Evolutionary conservation across 768 basidiomycete genomes (phyloP), one percentile per base, ranked within the genome.

Genomic region (Hypholoma fasciculare): DNA sequence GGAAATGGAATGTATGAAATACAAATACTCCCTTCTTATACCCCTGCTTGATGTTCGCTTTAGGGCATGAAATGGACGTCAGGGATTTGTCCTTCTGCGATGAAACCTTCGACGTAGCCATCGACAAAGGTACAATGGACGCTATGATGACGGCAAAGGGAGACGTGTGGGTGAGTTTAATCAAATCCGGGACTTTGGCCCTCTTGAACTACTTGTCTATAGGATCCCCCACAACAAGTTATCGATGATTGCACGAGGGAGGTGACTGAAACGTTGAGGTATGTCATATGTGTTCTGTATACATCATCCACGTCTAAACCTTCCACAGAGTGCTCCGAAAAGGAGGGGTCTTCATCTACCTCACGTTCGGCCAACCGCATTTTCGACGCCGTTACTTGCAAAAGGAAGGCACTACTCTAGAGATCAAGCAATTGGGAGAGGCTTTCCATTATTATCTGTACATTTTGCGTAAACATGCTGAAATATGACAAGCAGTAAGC

Each of bases 61-160:
- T 52, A 93, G 91, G 92, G 92, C 77, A 82, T 55, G 89, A 89
- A 71, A 94, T 92, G 88, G 93, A 95, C 61, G 84, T 94, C 40
- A 82, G 93, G 11, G 69, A 82, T 13, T 73, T 95, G 27, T 70
- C 75, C 11, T 90, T 94, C 54, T 80, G 82, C 3, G 71, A 80
- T 48, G 74, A 73, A 3, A 77, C 79, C 0, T 91, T 95, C 61
- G 91, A 95, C 65, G 76, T 95, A 49, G 91, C 84, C 0, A 87
- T 95, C 50, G 93, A 95, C 72, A 95, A 95, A 82, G 91, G 78
- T 14, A 93, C 92, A 1, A 92, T 94, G 90, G 92, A 94, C 68
- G 90, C 91, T 2, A 89, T 94, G 88, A 86, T 94, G 86, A 86
- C 92, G 0, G 77, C 83, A 0, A 90, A 90, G 67, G 87, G 88